A percentile compares a stretch with the other conserved stretches of the same genome.
Conservation (phyloP, 495 filamentous ascomycete species). For the Schizothecium vesticola region DNA sequence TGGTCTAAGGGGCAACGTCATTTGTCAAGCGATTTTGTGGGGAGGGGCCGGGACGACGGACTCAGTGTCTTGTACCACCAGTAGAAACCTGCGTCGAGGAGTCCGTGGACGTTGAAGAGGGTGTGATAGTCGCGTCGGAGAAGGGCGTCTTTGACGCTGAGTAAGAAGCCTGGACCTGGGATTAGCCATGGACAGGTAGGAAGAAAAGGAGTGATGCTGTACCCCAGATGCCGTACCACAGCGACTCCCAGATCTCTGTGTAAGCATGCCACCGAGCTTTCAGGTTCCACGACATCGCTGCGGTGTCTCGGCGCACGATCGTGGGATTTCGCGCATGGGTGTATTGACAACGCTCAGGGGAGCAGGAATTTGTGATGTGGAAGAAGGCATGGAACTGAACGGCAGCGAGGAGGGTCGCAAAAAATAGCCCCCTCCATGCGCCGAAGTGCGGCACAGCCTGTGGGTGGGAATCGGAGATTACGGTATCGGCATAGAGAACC, state of each 20-base stretch:
- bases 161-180: not conserved
- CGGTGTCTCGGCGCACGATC: not conserved
- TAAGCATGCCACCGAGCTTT: not conserved
- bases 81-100: not conserved
- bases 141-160: not conserved
- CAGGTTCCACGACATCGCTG: not conserved
- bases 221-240: not conserved
- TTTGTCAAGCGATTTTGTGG: not conserved
- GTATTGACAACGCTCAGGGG: not conserved
- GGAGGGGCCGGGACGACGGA: not conserved
- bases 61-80: conserved; percentile 2
- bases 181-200: not conserved
- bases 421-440: not conserved
- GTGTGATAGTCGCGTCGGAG: not conserved
- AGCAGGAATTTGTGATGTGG: not conserved
- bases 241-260: not conserved
- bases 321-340: not conserved
- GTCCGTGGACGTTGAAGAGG: not conserved
- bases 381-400: not conserved
- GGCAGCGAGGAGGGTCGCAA: not conserved
- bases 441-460: not conserved
- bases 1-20: not conserved
- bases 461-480: not conserved
- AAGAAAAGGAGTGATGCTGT: not conserved
- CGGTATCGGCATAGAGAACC: not conserved